phyloP scores from a whole-genome alignment of 768 basidiomycete species.

The Tephrocybe sp. region DNA sequence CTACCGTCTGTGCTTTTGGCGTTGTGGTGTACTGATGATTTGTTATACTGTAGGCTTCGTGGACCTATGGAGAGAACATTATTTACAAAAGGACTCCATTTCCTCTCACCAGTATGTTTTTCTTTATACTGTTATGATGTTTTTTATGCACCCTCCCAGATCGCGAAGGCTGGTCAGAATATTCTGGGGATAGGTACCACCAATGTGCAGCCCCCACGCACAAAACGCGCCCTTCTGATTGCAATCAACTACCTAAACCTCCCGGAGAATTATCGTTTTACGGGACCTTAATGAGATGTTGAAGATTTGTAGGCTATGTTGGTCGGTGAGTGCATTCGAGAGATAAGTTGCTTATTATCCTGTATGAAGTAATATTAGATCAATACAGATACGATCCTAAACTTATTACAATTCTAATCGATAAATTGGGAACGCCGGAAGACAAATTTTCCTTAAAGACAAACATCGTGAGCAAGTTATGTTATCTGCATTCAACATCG shows the following conservation, averaged over 20 bases:
- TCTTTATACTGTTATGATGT: too few species aligned
- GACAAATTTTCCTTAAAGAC: neutral
- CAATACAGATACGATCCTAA: neutral
- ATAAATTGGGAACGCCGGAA: neutral
- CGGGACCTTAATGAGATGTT: neutral
- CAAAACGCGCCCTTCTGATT: conserved; percentile 5
- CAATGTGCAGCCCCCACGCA: neutral
- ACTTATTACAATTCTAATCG: neutral
- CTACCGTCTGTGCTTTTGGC: too few species aligned
- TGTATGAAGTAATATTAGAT: neutral
- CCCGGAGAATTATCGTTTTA: neutral
- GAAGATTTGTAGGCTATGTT: neutral
- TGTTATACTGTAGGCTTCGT: too few species aligned
- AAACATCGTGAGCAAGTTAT: conserved; percentile 8
- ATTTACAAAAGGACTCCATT: too few species aligned
- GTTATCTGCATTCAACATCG: too few species aligned
- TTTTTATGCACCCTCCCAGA: too few species aligned
- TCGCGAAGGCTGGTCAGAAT: too few species aligned
- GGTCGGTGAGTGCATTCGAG: neutral
- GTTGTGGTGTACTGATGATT: too few species aligned
- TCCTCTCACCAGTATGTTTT: too few species aligned
- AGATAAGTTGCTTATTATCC: neutral
- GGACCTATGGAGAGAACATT: too few species aligned
- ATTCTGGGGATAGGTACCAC: too few species aligned
- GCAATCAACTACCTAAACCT: conserved; percentile 2